Conservation (phyloP, 768 basidiomycete species). For the Pleurotus cornucopiae region DNA sequence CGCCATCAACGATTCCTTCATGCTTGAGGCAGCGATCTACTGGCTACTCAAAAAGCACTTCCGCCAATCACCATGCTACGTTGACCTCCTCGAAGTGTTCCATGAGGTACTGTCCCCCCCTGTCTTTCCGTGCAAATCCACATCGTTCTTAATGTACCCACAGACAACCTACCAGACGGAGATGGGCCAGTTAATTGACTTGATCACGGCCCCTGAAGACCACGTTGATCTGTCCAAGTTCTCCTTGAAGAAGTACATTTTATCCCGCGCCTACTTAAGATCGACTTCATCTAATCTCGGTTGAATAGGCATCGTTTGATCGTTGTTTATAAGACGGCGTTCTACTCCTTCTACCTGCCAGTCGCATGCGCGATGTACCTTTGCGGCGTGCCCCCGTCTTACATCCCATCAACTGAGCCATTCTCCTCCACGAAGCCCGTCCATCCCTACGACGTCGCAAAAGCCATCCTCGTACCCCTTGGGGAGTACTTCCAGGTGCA, state of each 20-base stretch:
- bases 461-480: slow-evolving; percentile 81
- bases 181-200: slow-evolving; percentile 92
- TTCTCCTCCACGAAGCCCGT: slow-evolving; percentile 23
- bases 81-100: slow-evolving; percentile 87
- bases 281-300: background rate
- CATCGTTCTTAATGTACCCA: background rate
- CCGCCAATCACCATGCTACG: slow-evolving; percentile 75
- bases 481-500: slow-evolving; percentile 99
- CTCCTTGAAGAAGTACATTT: slow-evolving; percentile 71
- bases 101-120: slow-evolving; percentile 45
- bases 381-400: slow-evolving; percentile 53
- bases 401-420: slow-evolving; percentile 20
- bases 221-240: slow-evolving; percentile 84
- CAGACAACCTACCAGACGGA: slow-evolving; percentile 83
- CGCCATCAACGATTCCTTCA: slow-evolving; percentile 95
- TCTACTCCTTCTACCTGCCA: slow-evolving; percentile 98
- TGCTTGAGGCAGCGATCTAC: slow-evolving; percentile 95
- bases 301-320: slow-evolving; percentile 76
- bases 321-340: slow-evolving; percentile 96
- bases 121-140: background rate
- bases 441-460: slow-evolving; percentile 68
- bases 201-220: slow-evolving; percentile 94
- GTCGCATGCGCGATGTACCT: slow-evolving; percentile 92
- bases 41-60: slow-evolving; percentile 85
- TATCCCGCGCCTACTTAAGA: background rate